Percentiles rank a stretch among this genome's conserved stretches.
Conservation (phyloP, 1,284 basidiomycete species). For the Phlebopus sp. region DNA sequence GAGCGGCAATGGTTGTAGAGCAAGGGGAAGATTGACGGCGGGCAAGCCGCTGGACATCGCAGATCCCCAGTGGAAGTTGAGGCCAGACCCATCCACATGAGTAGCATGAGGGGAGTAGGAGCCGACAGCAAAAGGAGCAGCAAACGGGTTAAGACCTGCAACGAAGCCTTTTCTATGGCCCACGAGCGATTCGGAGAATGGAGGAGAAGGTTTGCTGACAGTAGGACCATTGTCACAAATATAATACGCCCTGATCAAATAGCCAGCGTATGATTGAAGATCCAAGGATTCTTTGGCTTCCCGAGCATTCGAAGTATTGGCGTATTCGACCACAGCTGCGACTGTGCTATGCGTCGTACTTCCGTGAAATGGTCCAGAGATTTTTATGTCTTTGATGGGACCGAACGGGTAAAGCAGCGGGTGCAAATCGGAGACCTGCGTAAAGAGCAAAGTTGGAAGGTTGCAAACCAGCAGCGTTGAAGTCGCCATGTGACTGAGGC, state of each 20-base stretch:
- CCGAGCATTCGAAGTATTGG: constrained; percentile 47
- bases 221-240: constrained; percentile 27
- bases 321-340: constrained; percentile 62
- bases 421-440: constrained; percentile 59
- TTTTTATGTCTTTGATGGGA: constrained; percentile 54
- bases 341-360: constrained; percentile 39
- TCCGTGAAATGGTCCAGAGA: constrained; percentile 35
- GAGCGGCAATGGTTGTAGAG: constrained; percentile 30
- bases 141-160: constrained; percentile 34
- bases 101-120: constrained; percentile 9
- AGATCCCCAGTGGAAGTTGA: constrained; percentile 5
- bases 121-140: constrained; percentile 28
- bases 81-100: constrained; percentile 5
- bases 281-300: constrained; percentile 61
- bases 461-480: constrained; percentile 61
- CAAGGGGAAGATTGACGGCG: constrained; percentile 21
- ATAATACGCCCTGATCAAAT: constrained; percentile 47
- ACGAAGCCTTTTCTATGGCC: constrained; percentile 20
- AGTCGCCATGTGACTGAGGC: constrained; percentile 41
- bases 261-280: constrained; percentile 57
- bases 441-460: constrained; percentile 64
- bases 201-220: constrained; percentile 16
- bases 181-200: constrained; percentile 8
- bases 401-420: constrained; percentile 75
- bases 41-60: constrained; percentile 18